These are phyloP conservation scores for Amauroascus verrucosus DNA, from an alignment of 2,329 filamentous ascomycete genomes.

Conservation along the genomic window DNA sequence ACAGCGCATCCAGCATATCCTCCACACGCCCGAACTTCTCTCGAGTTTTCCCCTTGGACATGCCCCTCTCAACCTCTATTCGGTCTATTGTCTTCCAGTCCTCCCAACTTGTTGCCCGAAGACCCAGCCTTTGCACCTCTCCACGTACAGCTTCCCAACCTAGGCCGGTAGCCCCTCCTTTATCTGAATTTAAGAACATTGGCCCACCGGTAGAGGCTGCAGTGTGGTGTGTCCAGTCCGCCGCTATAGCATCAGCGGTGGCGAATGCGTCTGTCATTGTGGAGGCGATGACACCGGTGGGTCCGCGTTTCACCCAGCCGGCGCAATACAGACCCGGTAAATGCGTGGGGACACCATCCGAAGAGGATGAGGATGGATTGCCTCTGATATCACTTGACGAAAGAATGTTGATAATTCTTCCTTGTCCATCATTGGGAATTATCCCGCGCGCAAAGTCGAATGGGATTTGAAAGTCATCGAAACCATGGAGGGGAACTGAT, in stretches of 20 bases:
- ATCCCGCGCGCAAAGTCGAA: slow-evolving; percentile 68
- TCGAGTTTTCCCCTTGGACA: slow-evolving; percentile 60
- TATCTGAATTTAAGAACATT: slow-evolving; percentile 40
- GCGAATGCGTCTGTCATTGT: slow-evolving; percentile 93
- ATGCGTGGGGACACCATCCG: slow-evolving; percentile 24
- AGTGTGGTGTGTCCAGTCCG: slow-evolving; percentile 54
- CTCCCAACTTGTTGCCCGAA: slow-evolving; percentile 63
- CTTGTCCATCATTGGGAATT: slow-evolving; percentile 70
- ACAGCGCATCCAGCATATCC: slow-evolving; percentile 47
- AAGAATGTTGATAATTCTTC: slow-evolving; percentile 50
- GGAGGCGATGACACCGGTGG: slow-evolving; percentile 88
- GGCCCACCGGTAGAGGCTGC: slow-evolving; percentile 17
- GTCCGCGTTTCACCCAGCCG: slow-evolving; percentile 92
- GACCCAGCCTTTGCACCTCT: slow-evolving; percentile 47
- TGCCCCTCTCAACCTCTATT: slow-evolving; percentile 61
- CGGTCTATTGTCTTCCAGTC: slow-evolving; percentile 80
- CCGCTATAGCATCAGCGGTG: slow-evolving; percentile 70
- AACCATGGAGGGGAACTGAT: slow-evolving; percentile 64
- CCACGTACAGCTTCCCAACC: slow-evolving; percentile 70
- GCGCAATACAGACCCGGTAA: slow-evolving; percentile 77
- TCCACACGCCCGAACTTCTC: slow-evolving; percentile 53
- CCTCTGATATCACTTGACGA: slow-evolving; percentile 6
- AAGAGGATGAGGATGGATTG: slow-evolving; percentile 9
- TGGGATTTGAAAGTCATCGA: slow-evolving; percentile 60
- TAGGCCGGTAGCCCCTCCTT: slow-evolving; percentile 32